Percentiles rank a stretch among this genome's conserved stretches.
phyloP scores from a whole-genome alignment of 352 stramenopile species.

The Peronospora farinosa region DNA sequence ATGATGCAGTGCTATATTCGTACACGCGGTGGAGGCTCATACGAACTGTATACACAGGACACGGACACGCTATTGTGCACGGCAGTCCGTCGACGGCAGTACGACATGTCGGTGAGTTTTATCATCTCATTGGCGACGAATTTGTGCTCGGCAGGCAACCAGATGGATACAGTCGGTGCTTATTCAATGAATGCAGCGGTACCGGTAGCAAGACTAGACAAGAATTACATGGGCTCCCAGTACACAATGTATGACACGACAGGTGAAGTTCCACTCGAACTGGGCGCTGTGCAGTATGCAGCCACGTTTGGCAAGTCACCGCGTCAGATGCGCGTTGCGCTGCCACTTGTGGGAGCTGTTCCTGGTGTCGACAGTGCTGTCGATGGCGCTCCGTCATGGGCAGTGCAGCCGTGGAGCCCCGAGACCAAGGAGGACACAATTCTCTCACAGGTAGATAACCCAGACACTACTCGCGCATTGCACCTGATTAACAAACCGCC shows the following conservation, averaged over 20 bases:
- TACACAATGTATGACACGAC: constrained; percentile 80
- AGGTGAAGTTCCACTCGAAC: constrained; percentile 45
- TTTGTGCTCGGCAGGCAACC: constrained; percentile 27
- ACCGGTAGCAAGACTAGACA: constrained; percentile 71
- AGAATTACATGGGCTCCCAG: constrained; percentile 86
- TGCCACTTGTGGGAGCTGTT: constrained; percentile 50
- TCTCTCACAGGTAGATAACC: constrained; percentile 64
- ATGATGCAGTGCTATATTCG: constrained; percentile 88
- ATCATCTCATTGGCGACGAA: constrained; percentile 59
- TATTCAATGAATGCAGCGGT: constrained; percentile 24
- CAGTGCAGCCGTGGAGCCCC: constrained; percentile 46
- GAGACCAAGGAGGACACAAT: constrained; percentile 76
- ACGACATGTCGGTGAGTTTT: constrained; percentile 86
- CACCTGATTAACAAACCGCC: constrained; percentile 84
- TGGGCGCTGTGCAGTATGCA: constrained; percentile 79
- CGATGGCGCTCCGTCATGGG: constrained; percentile 44
- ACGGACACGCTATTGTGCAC: constrained; percentile 70
- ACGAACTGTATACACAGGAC: constrained; percentile 83
- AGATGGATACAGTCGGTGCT: constrained; percentile 10
- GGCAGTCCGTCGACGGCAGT: constrained; percentile 70
- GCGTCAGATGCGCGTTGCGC: constrained; percentile 73
- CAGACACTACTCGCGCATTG: constrained; percentile 50
- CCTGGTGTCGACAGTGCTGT: constrained; percentile 37
- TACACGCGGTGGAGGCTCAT: constrained; percentile 71
- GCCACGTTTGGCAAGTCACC: constrained; percentile 83